A percentile compares a stretch with the other conserved stretches of the same genome.
Evolutionary conservation across 306 rosid species (phyloP).

Genomic region (Cicer judaicum): DNA sequence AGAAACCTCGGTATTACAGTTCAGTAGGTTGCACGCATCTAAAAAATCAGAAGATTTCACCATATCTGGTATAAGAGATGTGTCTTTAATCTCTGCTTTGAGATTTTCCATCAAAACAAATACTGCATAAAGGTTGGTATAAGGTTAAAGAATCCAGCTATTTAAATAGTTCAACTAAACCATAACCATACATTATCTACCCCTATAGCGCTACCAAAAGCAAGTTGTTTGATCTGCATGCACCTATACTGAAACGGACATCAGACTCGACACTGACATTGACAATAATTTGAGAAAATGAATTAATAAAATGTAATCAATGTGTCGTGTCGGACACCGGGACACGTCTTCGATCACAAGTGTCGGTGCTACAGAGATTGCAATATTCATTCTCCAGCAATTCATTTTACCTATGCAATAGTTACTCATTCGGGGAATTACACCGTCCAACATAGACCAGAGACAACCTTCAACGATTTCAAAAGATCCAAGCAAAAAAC

Average conservation of each 20-base stretch:
- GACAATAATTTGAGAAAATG: no score
- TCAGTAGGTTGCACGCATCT: constrained; percentile 62
- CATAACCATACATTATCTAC: not conserved
- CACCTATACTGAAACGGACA: no score
- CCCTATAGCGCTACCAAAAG: not conserved
- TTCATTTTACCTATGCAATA: not conserved
- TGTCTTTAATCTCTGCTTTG: constrained; percentile 55
- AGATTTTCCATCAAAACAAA: constrained; percentile 68
- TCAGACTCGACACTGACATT: no score
- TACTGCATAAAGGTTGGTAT: constrained; percentile 48
- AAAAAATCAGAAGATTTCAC: constrained; percentile 45
- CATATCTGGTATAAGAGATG: constrained; percentile 44
- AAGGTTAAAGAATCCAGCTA: constrained; percentile 30
- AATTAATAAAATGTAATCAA: no score
- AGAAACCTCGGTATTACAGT: constrained; percentile 46
- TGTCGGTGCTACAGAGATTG: no score
- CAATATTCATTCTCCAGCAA: not conserved
- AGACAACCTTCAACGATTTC: not conserved
- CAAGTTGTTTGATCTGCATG: constrained; percentile 10
- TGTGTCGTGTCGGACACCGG: no score
- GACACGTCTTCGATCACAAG: no score
- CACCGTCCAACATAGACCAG: not conserved
- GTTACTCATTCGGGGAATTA: not conserved
- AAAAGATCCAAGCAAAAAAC: constrained; percentile 26
- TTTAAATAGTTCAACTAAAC: constrained; percentile 17